Evolutionary conservation across 495 filamentous ascomycete genomes (phyloP).

Genomic region (Penicillium paradoxum): DNA sequence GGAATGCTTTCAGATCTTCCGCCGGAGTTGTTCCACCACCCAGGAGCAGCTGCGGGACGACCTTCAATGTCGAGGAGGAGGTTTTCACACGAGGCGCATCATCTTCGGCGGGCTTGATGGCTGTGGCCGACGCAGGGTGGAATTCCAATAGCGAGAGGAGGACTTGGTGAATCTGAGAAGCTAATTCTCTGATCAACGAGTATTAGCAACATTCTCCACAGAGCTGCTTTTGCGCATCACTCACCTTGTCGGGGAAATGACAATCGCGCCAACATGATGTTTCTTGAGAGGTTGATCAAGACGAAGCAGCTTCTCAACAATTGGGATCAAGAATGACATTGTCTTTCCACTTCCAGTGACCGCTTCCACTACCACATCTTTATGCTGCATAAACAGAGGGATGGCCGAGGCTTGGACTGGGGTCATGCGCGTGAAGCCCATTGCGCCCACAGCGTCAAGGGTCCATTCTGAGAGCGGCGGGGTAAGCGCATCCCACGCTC

Average conservation of each 20-base stretch:
- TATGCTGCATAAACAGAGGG: slow-evolving; percentile 85
- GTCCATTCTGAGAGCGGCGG: slow-evolving; percentile 87
- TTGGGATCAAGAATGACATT: slow-evolving; percentile 80
- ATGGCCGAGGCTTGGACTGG: slow-evolving; percentile 94
- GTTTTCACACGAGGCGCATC: slow-evolving; percentile 50
- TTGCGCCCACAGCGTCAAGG: slow-evolving; percentile 72
- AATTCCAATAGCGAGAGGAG: slow-evolving; percentile 71
- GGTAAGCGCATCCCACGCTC: slow-evolving; percentile 76
- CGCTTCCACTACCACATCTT: slow-evolving; percentile 95
- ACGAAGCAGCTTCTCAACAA: slow-evolving; percentile 78
- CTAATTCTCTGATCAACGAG: slow-evolving; percentile 61
- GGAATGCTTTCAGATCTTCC: slow-evolving; percentile 77
- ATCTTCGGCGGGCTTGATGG: slow-evolving; percentile 49
- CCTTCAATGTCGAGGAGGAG: slow-evolving; percentile 46
- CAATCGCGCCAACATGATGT: slow-evolving; percentile 83
- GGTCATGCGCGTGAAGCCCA: slow-evolving; percentile 85
- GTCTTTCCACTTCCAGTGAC: slow-evolving; percentile 97
- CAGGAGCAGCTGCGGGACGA: slow-evolving; percentile 84
- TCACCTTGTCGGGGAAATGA: slow-evolving; percentile 81
- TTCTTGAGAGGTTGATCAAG: slow-evolving; percentile 73
- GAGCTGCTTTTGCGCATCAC: background rate
- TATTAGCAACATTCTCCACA: slow-evolving; percentile 8
- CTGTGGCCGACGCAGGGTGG: slow-evolving; percentile 68
- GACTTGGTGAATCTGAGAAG: slow-evolving; percentile 84
- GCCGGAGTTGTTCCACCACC: slow-evolving; percentile 77